Evolutionary conservation across 257 asterid genomes (phyloP), one percentile per base, ranked within the genome.

Genomic region (Sherardia arvensis): DNA sequence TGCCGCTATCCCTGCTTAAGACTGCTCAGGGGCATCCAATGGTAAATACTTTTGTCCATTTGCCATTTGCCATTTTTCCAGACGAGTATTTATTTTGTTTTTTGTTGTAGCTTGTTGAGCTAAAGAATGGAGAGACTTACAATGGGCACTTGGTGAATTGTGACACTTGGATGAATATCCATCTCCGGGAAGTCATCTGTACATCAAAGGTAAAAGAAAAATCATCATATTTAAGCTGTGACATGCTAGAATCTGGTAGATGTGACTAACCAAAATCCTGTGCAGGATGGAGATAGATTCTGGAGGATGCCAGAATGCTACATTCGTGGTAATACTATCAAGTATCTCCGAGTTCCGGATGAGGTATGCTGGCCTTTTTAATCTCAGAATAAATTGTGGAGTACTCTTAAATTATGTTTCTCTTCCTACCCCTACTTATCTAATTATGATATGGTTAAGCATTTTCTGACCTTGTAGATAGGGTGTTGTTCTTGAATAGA

Each of bases 301-400:
- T 91, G 96, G 98, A 73, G 98, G 70, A 91, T 91, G 98, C 96
- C 95, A 1, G 98, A 91, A 78, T 91, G 98, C 88, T 91, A 79
- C 55, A 76, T 79, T 22, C 80, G 84, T 18, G 84, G 84, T 29
- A 79, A 79, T 48, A 79, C 84, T n/a, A 79, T 79, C 8, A 79
- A 79, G 74, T 79, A 88, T 77, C 94, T 91, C 22, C 83, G 98
- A 77, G 98, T 91, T 72, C 98, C 96, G 10, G 98, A 91, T 63
- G 96, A 91, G 98, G 98, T 91, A 75, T 49, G 69, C 62, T 61
- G 30, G 25, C n/a, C n/a, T n/a, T n/a, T n/a, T n/a, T n/a, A n/a
- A n/a, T n/a, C n/a, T n/a, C n/a, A n/a, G 57, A 51, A 51, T 22
- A 8, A 8, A 7, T n/a, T n/a, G n/a, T n/a, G n/a, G n/a, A n/a